These are phyloP conservation scores for Pharus latifolius DNA, from an alignment of 176 grass and related monocot species.

Conservation along the genomic window DNA sequence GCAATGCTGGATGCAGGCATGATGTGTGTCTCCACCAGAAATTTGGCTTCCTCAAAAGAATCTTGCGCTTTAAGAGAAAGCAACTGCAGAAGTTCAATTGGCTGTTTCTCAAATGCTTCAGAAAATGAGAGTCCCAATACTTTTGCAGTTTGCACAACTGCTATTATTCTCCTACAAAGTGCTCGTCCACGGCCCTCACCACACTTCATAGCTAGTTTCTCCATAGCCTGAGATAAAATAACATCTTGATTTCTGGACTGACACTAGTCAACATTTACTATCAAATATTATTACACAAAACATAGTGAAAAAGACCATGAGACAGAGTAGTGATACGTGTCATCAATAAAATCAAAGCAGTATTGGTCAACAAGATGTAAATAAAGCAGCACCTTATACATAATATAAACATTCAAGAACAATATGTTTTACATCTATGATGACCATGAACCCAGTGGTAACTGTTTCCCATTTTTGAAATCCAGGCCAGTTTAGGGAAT, in stretches of 20 bases:
- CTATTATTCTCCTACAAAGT: constrained; percentile 80
- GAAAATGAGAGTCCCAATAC: constrained; percentile 68
- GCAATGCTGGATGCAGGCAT: constrained; percentile 77
- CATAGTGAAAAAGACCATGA: background rate
- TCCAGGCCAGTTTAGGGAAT: background rate
- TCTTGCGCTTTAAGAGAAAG: constrained; percentile 89
- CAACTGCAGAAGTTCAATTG: constrained; percentile 87
- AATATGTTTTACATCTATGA: background rate
- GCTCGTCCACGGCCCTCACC: constrained; percentile 63
- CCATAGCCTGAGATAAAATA: constrained; percentile 58
- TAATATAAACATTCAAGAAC: background rate
- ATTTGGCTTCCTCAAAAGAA: constrained; percentile 85
- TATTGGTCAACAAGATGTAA: too few species aligned
- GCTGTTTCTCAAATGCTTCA: constrained; percentile 82
- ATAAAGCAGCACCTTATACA: background rate
- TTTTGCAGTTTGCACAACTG: constrained; percentile 69
- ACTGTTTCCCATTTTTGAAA: background rate
- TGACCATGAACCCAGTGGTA: background rate
- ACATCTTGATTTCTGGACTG: background rate
- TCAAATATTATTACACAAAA: background rate
- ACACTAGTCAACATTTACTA: constrained; percentile 1
- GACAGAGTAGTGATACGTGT: background rate
- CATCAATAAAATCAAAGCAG: background rate
- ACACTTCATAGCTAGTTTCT: constrained; percentile 64
- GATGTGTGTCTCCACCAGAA: constrained; percentile 70